These are phyloP conservation scores for Lantana camara DNA, from an alignment of 257 asterid species.

Conservation along the genomic window DNA sequence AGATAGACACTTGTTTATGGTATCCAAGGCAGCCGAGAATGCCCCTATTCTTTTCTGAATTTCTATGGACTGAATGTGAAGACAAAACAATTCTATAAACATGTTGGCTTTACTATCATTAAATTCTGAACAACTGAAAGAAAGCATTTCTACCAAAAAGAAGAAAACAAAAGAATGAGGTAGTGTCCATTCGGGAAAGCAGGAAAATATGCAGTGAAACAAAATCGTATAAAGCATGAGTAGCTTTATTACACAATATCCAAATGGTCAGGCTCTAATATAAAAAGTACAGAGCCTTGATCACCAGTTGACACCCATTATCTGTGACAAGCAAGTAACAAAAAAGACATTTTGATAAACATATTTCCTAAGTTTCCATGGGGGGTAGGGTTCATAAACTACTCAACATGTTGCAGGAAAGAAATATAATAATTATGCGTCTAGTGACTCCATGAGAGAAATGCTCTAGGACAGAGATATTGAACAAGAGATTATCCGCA, in stretches of 20 bases:
- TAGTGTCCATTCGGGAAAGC: neutral
- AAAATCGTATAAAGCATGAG: neutral
- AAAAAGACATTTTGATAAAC: too few relatives aligned
- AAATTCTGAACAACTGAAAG: constrained; percentile 7
- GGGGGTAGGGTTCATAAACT: neutral
- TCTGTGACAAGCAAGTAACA: neutral
- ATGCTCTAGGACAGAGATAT: constrained; percentile 5
- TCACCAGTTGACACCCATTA: neutral
- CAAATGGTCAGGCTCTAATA: neutral
- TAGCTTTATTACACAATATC: neutral
- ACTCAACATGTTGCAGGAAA: constrained; percentile 10
- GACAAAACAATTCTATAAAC: constrained; percentile 16
- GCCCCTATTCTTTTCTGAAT: constrained; percentile 93
- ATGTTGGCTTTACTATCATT: constrained; percentile 2
- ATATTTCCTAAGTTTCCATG: too few relatives aligned
- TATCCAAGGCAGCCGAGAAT: constrained; percentile 85
- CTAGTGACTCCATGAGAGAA: neutral
- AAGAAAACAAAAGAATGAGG: neutral
- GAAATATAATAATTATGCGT: neutral
- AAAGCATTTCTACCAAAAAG: neutral
- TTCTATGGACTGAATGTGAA: constrained; percentile 67
- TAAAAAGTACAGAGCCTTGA: neutral
- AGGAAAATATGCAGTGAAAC: constrained; percentile 13
- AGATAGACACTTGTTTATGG: constrained; percentile 84
- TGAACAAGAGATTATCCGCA: neutral